Conservation (phyloP, 768 basidiomycete species). For the Naganishia vishniacii region DNA sequence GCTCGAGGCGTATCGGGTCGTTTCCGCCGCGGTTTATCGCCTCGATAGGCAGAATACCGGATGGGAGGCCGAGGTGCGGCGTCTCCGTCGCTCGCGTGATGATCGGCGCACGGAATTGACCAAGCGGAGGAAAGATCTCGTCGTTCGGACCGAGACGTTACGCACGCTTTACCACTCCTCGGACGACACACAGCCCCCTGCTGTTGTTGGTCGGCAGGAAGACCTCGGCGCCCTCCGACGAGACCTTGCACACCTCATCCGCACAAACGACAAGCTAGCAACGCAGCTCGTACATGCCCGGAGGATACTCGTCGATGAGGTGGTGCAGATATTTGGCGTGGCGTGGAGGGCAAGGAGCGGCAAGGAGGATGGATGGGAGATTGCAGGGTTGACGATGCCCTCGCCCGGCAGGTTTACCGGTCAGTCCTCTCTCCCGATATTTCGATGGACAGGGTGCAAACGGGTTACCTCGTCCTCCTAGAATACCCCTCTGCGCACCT, state of each 20-base stretch:
- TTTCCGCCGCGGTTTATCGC: not conserved
- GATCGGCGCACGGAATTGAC: not conserved
- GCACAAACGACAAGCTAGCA: constrained; percentile 2
- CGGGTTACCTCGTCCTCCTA: not conserved
- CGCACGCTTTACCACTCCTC: too few species aligned
- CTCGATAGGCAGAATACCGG: not conserved
- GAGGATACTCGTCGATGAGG: constrained; percentile 37
- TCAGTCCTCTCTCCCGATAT: not conserved
- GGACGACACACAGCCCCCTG: too few species aligned
- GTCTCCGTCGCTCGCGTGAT: not conserved
- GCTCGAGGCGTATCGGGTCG: not conserved
- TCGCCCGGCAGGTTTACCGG: constrained; percentile 6
- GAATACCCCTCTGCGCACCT: constrained; percentile 32
- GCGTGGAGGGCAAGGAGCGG: not conserved
- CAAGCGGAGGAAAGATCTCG: not conserved
- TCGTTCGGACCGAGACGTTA: too few species aligned
- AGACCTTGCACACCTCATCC: constrained; percentile 1
- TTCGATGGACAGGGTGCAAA: not conserved
- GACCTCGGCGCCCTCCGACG: not conserved
- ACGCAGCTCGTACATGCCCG: constrained; percentile 33
- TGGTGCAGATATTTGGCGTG: constrained; percentile 34
- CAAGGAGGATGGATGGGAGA: constrained; percentile 31
- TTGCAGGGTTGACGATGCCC: constrained; percentile 34
- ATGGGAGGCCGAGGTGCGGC: not conserved
- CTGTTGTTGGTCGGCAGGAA: too few species aligned